Base-by-base conservation (phyloP, 257 asterid genomes). In the Gentiana dahurica region DNA sequence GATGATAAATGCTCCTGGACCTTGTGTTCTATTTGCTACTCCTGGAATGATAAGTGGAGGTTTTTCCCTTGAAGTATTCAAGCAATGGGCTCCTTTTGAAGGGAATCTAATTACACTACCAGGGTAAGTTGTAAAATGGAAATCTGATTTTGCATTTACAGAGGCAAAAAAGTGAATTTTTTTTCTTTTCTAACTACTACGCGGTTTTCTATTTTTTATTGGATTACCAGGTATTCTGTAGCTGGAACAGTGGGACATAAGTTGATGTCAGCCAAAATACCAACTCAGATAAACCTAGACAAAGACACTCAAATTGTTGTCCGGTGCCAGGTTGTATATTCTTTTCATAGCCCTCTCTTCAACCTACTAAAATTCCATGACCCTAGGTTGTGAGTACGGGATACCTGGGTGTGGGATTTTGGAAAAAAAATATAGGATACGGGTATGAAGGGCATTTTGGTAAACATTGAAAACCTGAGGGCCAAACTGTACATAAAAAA, bases 31-130 rank as follows among this genome's bases (percentile, higher is more conserved):
- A 54, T 87, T 91, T 68, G 98, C 98, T 57, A 83, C 95, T 53
- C 98, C 98, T n/a, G 95, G 96, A 71, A 85, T 82, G 94, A 61
- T 91, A 64, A 83, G 73, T 63, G 95, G 98, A 43, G 98, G 98
- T 68, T 85, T 87, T 73, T 91, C 98, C 15, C 84, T 91, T 59
- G 96, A 91, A 63, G 94, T 91, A 65, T 85, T 87, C 78, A 91
- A 51, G 77, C 95, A 79, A 65, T 91, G 96, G 98, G 95, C 96
- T 68, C 98, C 96, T 36, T 46, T 60, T 65, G 93, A 79, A 75
- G 69, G 59, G 60, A 91, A 91, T 77, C 96, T 91, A 73, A 57
- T 91, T 59, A 72, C 78, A 54, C 73, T 91, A 53, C 96, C 98
- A 54, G 98, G 98, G 95, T 89, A 81, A 65, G 75, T 24, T 49